Evolutionary conservation across 1,284 basidiomycete species (phyloP).

Genomic region (Moniliella sp.): DNA sequence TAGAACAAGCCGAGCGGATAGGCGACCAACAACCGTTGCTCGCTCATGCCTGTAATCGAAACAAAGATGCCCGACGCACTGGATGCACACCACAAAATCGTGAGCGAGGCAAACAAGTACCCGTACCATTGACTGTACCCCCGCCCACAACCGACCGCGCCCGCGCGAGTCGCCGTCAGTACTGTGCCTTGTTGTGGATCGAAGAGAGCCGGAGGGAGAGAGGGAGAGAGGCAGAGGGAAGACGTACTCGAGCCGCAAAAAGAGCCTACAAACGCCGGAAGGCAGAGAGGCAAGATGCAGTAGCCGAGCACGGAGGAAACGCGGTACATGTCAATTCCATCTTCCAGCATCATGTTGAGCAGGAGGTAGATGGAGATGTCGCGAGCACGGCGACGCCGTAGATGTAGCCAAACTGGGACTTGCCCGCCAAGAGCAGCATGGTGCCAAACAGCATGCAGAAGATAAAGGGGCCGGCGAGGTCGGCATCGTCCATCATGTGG

Average conservation of each 20-base stretch:
- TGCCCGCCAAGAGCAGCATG: constrained; percentile 46
- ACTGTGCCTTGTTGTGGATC: too few species aligned
- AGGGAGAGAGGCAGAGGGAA: background rate
- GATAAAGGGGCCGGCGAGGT: constrained; percentile 81
- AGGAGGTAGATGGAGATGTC: constrained; percentile 82
- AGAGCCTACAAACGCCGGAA: constrained; percentile 71
- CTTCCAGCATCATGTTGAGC: constrained; percentile 88
- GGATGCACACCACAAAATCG: constrained; percentile 30
- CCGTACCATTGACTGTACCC: too few species aligned
- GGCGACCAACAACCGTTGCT: constrained; percentile 29
- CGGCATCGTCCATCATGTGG: constrained; percentile 96
- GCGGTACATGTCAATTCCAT: constrained; percentile 83
- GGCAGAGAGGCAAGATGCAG: constrained; percentile 86
- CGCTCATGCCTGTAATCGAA: constrained; percentile 23
- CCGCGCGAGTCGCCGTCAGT: too few species aligned
- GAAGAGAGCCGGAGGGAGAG: too few species aligned
- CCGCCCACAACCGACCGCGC: too few species aligned
- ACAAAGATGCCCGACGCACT: constrained; percentile 33
- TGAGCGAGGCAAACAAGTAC: constrained; percentile 23
- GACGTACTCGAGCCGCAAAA: constrained; percentile 66
- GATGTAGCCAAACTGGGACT: constrained; percentile 95
- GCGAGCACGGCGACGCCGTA: constrained; percentile 85
- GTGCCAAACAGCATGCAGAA: constrained; percentile 57
- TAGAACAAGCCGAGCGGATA: constrained; percentile 31
- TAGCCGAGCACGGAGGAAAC: constrained; percentile 90